Percentiles rank a stretch among this genome's conserved stretches.
phyloP scores from a whole-genome alignment of 176 grass and related monocot genomes.

The Rhynchospora tenuis region DNA sequence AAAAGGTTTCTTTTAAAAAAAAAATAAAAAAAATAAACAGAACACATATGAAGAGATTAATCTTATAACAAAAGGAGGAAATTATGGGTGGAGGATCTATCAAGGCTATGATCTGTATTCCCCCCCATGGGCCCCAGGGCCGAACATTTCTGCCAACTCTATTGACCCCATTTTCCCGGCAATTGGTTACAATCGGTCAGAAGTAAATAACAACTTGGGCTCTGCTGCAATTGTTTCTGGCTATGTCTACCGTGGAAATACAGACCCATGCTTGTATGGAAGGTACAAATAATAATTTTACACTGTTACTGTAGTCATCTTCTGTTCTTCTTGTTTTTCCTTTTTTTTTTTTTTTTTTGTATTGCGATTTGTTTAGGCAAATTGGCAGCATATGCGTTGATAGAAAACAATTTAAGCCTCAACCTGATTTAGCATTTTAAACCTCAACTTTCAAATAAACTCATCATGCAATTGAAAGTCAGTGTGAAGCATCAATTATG shows the following conservation, averaged over 20 bases:
- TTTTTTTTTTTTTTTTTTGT: not conserved
- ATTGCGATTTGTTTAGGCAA: not conserved
- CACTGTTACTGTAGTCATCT: not conserved
- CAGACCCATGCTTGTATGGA: constrained; percentile 66
- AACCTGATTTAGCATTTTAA: not conserved
- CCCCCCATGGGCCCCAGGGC: constrained; percentile 37
- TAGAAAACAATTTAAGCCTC: not conserved
- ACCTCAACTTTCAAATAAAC: not conserved
- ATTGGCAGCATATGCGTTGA: not conserved
- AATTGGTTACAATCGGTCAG: constrained; percentile 53
- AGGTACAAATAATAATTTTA: constrained; percentile 26
- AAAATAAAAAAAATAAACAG: constrained; percentile 3
- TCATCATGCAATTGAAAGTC: not conserved
- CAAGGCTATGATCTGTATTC: constrained; percentile 37
- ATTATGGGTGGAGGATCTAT: constrained; percentile 81
- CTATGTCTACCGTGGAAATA: constrained; percentile 60
- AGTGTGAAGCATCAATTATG: not conserved
- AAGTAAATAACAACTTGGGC: constrained; percentile 49
- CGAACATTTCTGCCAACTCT: constrained; percentile 50
- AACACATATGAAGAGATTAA: constrained; percentile 51
- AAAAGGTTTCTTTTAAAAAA: too few relatives aligned
- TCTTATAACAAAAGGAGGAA: constrained; percentile 62
- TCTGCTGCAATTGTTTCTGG: constrained; percentile 63
- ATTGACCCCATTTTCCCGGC: constrained; percentile 61
- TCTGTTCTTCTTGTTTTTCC: too few relatives aligned